Evolutionary conservation across 495 filamentous ascomycete species (phyloP).

Genomic region (Neurospora africana): DNA sequence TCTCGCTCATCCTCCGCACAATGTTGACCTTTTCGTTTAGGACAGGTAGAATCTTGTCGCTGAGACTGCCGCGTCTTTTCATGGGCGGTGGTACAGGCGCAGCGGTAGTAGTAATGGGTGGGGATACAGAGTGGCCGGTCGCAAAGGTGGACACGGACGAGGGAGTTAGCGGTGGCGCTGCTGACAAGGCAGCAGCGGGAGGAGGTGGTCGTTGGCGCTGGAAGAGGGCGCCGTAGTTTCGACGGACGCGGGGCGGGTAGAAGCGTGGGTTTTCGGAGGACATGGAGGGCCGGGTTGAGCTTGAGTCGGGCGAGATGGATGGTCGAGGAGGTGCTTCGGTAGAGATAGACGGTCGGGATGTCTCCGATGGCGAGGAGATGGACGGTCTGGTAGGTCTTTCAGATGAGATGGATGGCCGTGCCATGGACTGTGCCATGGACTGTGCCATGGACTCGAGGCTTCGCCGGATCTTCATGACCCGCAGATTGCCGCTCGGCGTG

Average conservation of each 20-base stretch:
- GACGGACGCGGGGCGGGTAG: neutral
- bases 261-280: neutral
- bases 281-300: neutral
- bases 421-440: neutral
- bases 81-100: neutral
- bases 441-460: conserved; percentile 29
- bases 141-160: neutral
- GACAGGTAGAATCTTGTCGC: conserved; percentile 20
- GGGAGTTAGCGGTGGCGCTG: neutral
- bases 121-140: neutral
- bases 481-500: conserved; percentile 37
- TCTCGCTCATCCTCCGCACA: conserved; percentile 48
- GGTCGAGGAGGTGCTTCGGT: neutral
- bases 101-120: neutral
- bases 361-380: neutral
- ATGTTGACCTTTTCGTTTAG: conserved; percentile 32
- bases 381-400: neutral
- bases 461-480: conserved; percentile 37
- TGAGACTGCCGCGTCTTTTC: neutral
- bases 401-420: neutral
- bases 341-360: neutral
- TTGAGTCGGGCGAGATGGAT: neutral
- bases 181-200: neutral
- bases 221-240: neutral
- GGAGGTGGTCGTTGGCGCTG: conserved; percentile 1